Conservation (phyloP, 768 basidiomycete species). For the Pulveroboletus sp. region DNA sequence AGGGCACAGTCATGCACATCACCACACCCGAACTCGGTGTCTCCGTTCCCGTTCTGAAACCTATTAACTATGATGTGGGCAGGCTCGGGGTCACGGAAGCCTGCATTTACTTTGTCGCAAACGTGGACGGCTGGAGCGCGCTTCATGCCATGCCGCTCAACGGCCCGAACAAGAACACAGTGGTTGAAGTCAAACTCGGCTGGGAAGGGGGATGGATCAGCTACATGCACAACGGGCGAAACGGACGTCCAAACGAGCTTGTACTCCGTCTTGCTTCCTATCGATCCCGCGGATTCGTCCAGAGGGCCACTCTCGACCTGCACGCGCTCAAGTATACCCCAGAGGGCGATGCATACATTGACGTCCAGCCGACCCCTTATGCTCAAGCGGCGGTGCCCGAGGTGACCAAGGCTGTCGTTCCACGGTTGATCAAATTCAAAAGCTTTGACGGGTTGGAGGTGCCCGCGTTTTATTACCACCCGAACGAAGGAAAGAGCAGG, state of each 20-base stretch:
- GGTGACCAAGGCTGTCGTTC: conserved; percentile 25
- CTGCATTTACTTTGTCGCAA: conserved; percentile 34
- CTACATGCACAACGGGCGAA: conserved; percentile 31
- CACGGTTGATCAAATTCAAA: conserved; percentile 35
- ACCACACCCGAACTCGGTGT: conserved; percentile 33
- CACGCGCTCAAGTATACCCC: conserved; percentile 15
- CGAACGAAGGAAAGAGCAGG: conserved; percentile 23
- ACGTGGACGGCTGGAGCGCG: conserved; percentile 37
- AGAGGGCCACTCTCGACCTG: conserved; percentile 30
- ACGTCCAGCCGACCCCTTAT: conserved; percentile 28
- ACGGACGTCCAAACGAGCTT: conserved; percentile 34
- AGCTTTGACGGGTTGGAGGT: conserved; percentile 41
- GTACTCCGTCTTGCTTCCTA: conserved; percentile 31
- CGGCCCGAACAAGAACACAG: conserved; percentile 25
- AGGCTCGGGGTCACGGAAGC: conserved; percentile 24
- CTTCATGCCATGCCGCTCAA: conserved; percentile 30
- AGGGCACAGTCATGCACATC: conserved; percentile 32
- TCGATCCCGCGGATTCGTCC: conserved; percentile 27
- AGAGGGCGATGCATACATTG: conserved; percentile 26
- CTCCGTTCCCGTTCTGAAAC: conserved; percentile 30
- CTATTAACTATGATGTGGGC: conserved; percentile 34
- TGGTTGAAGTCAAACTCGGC: conserved; percentile 32
- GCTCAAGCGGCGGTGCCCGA: conserved; percentile 33
- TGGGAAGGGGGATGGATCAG: conserved; percentile 32
- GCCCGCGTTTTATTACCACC: conserved; percentile 42